phyloP scores from a whole-genome alignment of 345 rosid species.

The Syzygium grande region DNA sequence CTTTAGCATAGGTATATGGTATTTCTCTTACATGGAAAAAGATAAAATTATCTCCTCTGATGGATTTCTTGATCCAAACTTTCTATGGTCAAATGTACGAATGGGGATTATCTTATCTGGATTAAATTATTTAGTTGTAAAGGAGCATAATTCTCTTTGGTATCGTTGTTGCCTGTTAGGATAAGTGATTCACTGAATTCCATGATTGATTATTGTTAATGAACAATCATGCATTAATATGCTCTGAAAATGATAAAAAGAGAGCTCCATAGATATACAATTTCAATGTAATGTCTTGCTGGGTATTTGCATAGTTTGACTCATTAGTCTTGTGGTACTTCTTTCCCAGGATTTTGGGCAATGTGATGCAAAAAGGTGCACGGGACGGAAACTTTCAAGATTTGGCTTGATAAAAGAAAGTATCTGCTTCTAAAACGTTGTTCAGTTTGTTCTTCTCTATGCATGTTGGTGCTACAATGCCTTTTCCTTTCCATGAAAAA shows the following conservation, averaged over 20 bases:
- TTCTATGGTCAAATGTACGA: not conserved
- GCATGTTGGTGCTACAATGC: not conserved
- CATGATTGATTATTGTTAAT: not conserved
- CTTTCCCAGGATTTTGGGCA: conserved; percentile 77
- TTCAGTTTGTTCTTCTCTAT: not conserved
- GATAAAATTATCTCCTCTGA: not conserved
- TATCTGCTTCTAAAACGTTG: conserved; percentile 19
- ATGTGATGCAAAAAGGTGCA: conserved; percentile 94
- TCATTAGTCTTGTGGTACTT: not conserved
- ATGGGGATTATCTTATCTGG: not conserved
- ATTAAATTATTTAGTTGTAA: not conserved
- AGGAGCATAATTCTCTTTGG: not conserved
- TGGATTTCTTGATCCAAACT: not conserved
- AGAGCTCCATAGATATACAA: not conserved
- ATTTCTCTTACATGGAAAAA: not conserved
- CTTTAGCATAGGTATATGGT: not conserved
- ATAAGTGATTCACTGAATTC: not conserved
- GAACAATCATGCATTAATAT: not conserved
- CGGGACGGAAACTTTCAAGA: conserved; percentile 92
- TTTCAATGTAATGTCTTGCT: not conserved
- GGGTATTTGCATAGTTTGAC: not conserved
- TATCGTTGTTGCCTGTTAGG: not conserved
- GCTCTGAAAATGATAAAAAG: not conserved
- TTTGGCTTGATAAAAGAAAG: conserved; percentile 85
- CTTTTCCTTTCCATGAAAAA: not conserved